These are phyloP conservation scores for Singerocomus rubriflavus DNA, from an alignment of 1,284 basidiomycete species.

Conservation along the genomic window DNA sequence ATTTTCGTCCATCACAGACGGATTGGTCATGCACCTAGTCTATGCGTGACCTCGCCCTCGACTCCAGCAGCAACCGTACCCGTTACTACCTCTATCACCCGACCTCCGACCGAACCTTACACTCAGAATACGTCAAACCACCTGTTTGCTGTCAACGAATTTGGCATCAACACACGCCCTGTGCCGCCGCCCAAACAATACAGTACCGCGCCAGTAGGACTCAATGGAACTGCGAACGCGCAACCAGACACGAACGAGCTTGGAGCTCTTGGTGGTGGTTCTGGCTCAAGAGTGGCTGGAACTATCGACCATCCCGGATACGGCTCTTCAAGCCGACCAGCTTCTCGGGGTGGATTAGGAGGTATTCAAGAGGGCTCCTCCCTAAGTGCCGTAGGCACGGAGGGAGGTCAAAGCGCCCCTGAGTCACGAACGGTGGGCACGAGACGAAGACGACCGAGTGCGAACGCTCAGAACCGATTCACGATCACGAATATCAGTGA, in stretches of 20 bases:
- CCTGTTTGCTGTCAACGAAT: slow-evolving; percentile 13
- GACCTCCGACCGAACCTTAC: slow-evolving; percentile 24
- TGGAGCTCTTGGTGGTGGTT: slow-evolving; percentile 33
- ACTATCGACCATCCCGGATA: slow-evolving; percentile 32
- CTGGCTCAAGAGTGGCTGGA: slow-evolving; percentile 9
- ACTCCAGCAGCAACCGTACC: slow-evolving; percentile 28
- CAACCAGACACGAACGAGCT: slow-evolving; percentile 18
- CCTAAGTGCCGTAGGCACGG: slow-evolving; percentile 1
- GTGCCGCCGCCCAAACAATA: slow-evolving; percentile 24
- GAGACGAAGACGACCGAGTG: slow-evolving; percentile 28
- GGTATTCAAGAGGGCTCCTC: slow-evolving; percentile 24
- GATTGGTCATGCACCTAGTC: slow-evolving; percentile 65
- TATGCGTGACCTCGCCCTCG: slow-evolving; percentile 43
- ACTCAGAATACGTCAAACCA: slow-evolving; percentile 3
- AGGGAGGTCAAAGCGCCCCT: neutral
- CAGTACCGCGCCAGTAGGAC: slow-evolving; percentile 30
- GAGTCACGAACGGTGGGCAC: slow-evolving; percentile 5
- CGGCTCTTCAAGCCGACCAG: slow-evolving; percentile 16
- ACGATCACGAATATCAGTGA: slow-evolving; percentile 38
- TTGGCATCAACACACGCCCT: slow-evolving; percentile 4
- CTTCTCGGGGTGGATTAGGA: slow-evolving; percentile 24
- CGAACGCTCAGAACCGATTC: slow-evolving; percentile 30
- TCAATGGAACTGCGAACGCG: slow-evolving; percentile 12
- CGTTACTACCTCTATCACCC: slow-evolving; percentile 21
- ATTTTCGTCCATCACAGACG: slow-evolving; percentile 41